Conservation (phyloP, 169 alveolate genomes). For the Babesia bigemina region DNA sequence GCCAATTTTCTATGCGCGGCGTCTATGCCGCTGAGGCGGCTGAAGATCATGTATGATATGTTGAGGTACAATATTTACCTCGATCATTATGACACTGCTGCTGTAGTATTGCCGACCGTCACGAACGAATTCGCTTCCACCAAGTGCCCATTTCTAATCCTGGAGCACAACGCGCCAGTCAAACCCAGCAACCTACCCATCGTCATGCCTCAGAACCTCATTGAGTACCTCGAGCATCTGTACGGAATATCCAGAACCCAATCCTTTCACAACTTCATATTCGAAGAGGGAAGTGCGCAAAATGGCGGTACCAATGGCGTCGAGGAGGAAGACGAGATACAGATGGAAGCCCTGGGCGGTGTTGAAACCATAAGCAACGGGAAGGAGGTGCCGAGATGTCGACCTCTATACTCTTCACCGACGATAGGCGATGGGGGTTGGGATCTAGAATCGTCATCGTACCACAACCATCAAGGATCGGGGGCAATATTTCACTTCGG, state of each 20-base stretch:
- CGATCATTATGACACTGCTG: not conserved
- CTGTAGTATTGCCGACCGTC: not conserved
- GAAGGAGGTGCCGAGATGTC: constrained; percentile 23
- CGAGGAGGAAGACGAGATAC: constrained; percentile 44
- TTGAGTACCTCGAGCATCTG: constrained; percentile 21
- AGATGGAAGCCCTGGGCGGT: not conserved
- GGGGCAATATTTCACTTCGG: constrained; percentile 38
- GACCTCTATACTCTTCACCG: constrained; percentile 2
- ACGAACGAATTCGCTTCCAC: constrained; percentile 4
- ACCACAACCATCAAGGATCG: constrained; percentile 39
- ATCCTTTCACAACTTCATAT: constrained; percentile 46
- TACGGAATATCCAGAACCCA: constrained; percentile 43
- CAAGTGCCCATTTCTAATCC: constrained; percentile 35
- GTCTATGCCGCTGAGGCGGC: constrained; percentile 31
- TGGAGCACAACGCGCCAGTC: constrained; percentile 28
- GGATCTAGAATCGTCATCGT: constrained; percentile 18
- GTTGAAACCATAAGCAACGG: not conserved
- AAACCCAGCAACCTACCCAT: not conserved
- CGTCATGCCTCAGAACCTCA: constrained; percentile 19
- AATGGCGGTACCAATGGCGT: not conserved
- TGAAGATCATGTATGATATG: constrained; percentile 40
- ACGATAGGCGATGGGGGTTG: not conserved
- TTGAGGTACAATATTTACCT: constrained; percentile 41
- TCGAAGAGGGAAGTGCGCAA: constrained; percentile 9
- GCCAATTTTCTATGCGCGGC: constrained; percentile 30